Evolutionary conservation across 2,329 filamentous ascomycete genomes (phyloP).

Genomic region (Pseudocercospora ulei): DNA sequence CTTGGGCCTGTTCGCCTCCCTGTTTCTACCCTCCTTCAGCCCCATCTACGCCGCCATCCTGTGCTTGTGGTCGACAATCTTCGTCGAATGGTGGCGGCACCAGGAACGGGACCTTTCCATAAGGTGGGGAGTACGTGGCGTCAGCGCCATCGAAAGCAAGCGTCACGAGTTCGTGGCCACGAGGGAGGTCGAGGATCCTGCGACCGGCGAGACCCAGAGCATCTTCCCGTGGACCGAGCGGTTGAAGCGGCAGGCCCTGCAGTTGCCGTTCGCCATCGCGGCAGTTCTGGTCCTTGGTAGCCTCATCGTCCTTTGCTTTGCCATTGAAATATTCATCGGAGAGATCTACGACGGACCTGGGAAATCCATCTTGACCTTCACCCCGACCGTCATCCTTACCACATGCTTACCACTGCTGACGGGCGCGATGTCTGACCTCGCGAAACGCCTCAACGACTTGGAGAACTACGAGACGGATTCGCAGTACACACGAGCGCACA

Average conservation of each 20-base stretch:
- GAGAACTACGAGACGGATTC: constrained; percentile 92
- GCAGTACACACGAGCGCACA: constrained; percentile 70
- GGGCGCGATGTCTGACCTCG: constrained; percentile 63
- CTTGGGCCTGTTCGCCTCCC: constrained; percentile 67
- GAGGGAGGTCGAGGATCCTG: constrained; percentile 62
- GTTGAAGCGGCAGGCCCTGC: constrained; percentile 64
- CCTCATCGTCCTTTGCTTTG: constrained; percentile 77
- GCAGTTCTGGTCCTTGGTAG: constrained; percentile 64
- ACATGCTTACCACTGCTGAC: constrained; percentile 69
- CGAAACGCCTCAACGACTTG: constrained; percentile 64
- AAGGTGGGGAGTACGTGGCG: constrained; percentile 78
- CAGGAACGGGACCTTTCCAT: constrained; percentile 79
- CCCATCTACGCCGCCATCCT: constrained; percentile 67
- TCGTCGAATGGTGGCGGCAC: constrained; percentile 94
- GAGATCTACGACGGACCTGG: constrained; percentile 86
- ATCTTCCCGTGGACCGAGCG: constrained; percentile 69
- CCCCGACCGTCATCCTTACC: constrained; percentile 82
- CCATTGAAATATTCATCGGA: constrained; percentile 88
- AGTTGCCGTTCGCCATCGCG: constrained; percentile 72
- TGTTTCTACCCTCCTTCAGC: constrained; percentile 77
- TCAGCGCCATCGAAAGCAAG: constrained; percentile 69
- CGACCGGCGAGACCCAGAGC: constrained; percentile 69
- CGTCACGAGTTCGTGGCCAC: constrained; percentile 72
- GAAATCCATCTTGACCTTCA: constrained; percentile 74
- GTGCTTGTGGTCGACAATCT: constrained; percentile 77